A percentile compares a stretch with the other conserved stretches of the same genome.
Evolutionary conservation across 1,284 basidiomycete species (phyloP).

Genomic region (Pascua sp.): DNA sequence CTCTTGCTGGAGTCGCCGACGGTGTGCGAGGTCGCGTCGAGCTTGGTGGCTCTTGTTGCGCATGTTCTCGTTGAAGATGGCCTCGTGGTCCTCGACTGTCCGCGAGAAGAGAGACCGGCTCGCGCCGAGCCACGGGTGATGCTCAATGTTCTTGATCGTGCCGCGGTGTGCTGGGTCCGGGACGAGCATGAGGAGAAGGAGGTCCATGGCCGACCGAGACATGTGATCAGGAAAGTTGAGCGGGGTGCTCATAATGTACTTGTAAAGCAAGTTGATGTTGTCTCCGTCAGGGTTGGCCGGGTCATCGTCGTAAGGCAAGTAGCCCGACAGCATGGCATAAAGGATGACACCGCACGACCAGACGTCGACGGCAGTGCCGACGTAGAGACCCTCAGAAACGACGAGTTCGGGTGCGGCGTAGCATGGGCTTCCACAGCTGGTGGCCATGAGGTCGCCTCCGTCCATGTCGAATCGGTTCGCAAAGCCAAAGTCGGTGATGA

Average conservation of each 20-base stretch:
- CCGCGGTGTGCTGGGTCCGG: slow-evolving; percentile 72
- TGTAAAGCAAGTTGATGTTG: slow-evolving; percentile 99
- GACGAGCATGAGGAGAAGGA: slow-evolving; percentile 79
- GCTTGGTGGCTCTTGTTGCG: slow-evolving; percentile 75
- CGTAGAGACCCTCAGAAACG: slow-evolving; percentile 94
- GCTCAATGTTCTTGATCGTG: slow-evolving; percentile 70
- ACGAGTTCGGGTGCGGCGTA: slow-evolving; percentile 99
- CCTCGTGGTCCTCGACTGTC: slow-evolving; percentile 73
- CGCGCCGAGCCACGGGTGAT: slow-evolving; percentile 73
- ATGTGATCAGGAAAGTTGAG: slow-evolving; percentile 93
- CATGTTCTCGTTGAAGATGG: slow-evolving; percentile 75
- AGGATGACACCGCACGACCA: slow-evolving; percentile 99
- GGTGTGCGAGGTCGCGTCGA: slow-evolving; percentile 56
- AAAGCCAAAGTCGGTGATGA: slow-evolving; percentile 99
- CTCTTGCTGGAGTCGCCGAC: slow-evolving; percentile 39
- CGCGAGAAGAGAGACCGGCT: slow-evolving; percentile 66
- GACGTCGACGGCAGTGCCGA: slow-evolving; percentile 97
- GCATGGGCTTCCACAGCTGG: slow-evolving; percentile 94
- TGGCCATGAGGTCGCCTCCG: slow-evolving; percentile 95
- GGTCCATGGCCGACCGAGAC: slow-evolving; percentile 68
- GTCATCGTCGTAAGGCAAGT: slow-evolving; percentile 99
- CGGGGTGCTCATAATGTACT: slow-evolving; percentile 95
- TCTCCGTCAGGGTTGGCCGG: slow-evolving; percentile 98
- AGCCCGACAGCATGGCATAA: slow-evolving; percentile 98
- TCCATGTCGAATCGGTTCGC: slow-evolving; percentile 94